Percentiles rank a stretch among this genome's conserved stretches.
phyloP scores from a whole-genome alignment of 1,284 basidiomycete genomes.

The Xerocomus nothofagi region DNA sequence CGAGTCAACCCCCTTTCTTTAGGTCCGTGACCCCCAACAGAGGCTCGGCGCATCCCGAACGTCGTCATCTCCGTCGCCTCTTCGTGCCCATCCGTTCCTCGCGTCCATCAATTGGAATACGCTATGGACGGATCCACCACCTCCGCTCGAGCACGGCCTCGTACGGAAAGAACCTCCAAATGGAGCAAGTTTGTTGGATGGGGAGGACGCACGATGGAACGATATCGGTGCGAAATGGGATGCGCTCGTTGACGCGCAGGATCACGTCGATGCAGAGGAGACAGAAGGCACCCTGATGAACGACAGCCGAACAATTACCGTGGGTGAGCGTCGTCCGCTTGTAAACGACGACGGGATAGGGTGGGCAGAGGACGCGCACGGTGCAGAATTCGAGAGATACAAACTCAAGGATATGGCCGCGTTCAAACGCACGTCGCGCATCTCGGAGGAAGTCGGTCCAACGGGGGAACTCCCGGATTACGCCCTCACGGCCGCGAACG shows the following conservation, averaged over 20 bases:
- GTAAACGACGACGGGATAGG: conserved; percentile 38
- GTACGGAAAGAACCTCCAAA: conserved; percentile 46
- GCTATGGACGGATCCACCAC: conserved; percentile 71
- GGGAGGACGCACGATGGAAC: conserved; percentile 43
- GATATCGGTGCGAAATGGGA: conserved; percentile 60
- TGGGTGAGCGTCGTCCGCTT: conserved; percentile 17
- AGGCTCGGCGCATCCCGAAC: conserved; percentile 66
- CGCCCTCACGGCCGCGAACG: conserved; percentile 13
- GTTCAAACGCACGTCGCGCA: conserved; percentile 22
- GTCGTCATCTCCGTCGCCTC: conserved; percentile 48
- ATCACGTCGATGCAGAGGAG: conserved; percentile 24
- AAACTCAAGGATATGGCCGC: conserved; percentile 11
- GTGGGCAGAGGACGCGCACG: conserved; percentile 53
- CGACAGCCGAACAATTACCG: neutral
- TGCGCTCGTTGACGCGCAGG: conserved; percentile 25
- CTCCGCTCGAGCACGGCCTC: conserved; percentile 56
- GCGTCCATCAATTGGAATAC: conserved; percentile 64
- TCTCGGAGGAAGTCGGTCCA: conserved; percentile 36
- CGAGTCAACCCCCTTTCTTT: neutral
- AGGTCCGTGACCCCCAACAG: conserved; percentile 70
- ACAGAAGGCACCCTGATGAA: conserved; percentile 12
- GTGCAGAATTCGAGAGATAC: conserved; percentile 34
- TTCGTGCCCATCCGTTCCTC: conserved; percentile 81
- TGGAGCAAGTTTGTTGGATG: conserved; percentile 36
- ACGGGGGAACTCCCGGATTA: conserved; percentile 39